Conservation (phyloP, 495 filamentous ascomycete genomes). For the Penicillium cataractarum region DNA sequence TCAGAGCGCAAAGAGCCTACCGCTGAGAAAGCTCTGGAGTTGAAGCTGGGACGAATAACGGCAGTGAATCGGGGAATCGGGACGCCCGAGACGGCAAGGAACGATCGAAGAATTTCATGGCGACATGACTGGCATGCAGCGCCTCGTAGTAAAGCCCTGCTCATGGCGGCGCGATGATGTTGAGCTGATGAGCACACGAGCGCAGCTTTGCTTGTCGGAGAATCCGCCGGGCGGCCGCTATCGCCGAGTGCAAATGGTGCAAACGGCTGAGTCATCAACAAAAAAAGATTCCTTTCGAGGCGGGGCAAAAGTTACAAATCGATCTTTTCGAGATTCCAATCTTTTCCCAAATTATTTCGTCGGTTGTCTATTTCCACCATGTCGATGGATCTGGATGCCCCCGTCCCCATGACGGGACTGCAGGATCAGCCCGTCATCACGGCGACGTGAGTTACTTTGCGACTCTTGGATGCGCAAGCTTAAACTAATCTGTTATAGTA, state of each 20-base stretch:
- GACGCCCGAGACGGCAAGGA: conserved; percentile 26
- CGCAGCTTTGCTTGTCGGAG: conserved; percentile 9
- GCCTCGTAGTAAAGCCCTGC: conserved; percentile 31
- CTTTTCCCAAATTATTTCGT: conserved; percentile 10
- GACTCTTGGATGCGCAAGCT: conserved; percentile 19
- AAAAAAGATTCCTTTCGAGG: conserved; percentile 26
- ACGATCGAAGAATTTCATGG: conserved; percentile 32
- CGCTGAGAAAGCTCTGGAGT: conserved; percentile 32
- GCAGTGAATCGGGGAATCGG: conserved; percentile 25
- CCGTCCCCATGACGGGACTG: conserved; percentile 57
- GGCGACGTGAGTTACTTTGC: conserved; percentile 59
- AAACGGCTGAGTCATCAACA: conserved; percentile 35
- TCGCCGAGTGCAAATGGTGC: conserved; percentile 27
- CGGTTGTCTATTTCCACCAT: conserved; percentile 39
- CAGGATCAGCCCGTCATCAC: conserved; percentile 47
- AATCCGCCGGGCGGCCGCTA: conserved; percentile 13
- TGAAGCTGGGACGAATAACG: conserved; percentile 21
- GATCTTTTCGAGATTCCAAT: conserved; percentile 13
- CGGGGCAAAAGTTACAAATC: conserved; percentile 38
- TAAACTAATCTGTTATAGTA: conserved; percentile 52
- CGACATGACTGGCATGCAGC: conserved; percentile 34
- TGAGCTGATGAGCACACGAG: conserved; percentile 11
- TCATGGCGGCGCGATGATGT: conserved; percentile 32
- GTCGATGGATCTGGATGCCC: conserved; percentile 74
- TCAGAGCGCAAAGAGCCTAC: conserved; percentile 27